These are phyloP conservation scores for Strobilomyces echinocephalus DNA, from an alignment of 768 basidiomycete genomes.

Conservation along the genomic window DNA sequence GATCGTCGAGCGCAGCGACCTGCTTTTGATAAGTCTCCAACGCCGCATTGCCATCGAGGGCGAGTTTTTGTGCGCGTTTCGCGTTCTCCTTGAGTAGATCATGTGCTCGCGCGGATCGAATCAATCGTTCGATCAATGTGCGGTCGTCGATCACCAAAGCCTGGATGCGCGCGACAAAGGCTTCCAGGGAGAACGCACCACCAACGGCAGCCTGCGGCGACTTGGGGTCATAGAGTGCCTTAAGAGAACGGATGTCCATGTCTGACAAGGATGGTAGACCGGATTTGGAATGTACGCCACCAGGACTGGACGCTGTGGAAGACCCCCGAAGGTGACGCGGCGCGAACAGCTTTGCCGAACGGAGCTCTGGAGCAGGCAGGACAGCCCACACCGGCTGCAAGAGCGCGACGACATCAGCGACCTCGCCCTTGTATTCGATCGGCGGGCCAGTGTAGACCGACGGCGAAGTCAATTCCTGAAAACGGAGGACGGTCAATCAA, in stretches of 20 bases:
- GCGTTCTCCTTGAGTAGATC: constrained; percentile 91
- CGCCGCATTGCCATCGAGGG: constrained; percentile 72
- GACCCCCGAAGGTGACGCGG: constrained; percentile 46
- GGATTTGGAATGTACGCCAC: constrained; percentile 25
- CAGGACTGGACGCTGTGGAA: constrained; percentile 38
- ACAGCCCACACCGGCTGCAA: constrained; percentile 75
- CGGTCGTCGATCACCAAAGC: constrained; percentile 81
- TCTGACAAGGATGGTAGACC: constrained; percentile 62
- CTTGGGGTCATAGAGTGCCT: constrained; percentile 61
- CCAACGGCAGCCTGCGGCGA: constrained; percentile 29
- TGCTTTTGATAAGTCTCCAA: constrained; percentile 91
- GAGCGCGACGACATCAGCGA: constrained; percentile 52
- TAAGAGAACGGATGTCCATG: constrained; percentile 82
- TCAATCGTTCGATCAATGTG: constrained; percentile 74
- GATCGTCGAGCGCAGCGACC: constrained; percentile 72
- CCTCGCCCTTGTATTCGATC: constrained; percentile 38
- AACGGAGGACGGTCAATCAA: constrained; percentile 3
- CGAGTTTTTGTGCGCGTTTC: constrained; percentile 85
- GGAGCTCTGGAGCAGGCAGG: constrained; percentile 80
- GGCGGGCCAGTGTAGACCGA: constrained; percentile 25
- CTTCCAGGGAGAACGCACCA: constrained; percentile 60
- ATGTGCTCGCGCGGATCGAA: constrained; percentile 84
- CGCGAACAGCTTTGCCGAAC: constrained; percentile 56
- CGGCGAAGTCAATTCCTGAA: constrained; percentile 21
- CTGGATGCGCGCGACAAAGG: constrained; percentile 72